Evolutionary conservation across 139 green algal species (phyloP), one percentile per base, ranked within the genome.

Genomic region (Chlamydomonas sphaeroides): DNA sequence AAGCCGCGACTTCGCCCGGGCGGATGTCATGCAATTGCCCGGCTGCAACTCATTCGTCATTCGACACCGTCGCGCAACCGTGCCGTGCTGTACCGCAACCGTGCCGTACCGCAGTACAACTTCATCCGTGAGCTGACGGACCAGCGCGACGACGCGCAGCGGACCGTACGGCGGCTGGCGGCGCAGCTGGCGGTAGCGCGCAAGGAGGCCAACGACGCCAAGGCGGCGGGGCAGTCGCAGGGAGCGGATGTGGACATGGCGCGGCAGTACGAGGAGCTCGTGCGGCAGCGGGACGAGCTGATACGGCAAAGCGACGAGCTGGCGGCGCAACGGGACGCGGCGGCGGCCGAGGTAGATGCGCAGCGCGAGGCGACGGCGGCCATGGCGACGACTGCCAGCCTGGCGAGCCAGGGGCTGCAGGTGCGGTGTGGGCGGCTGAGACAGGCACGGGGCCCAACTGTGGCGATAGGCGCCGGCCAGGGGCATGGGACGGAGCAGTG

Each of bases 61-160:
- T 10, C 11, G 14, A 53, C 45, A 21, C 26, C 17, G 17, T 61
- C 51, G 15, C 20, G 20, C 51, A 25, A 10, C 45, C 17, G 15
- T 28, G 20, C 51, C 51, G 15, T 25, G 4, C 17, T 28, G 15
- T 61, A 25, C 51, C 20, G 20, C 20, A 28, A 6, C 15, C 51
- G 51, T 4, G 15, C 20, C 15, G 14, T 6, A 61, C 18, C 15
- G 56, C 56, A 62, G 56, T 62, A 62, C 56, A 6, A 62, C 2
- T 62, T 32, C 23, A 62, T 62, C 23, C 56, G 35, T 35, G 65
- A 17, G 35, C 42, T 87, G 35, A 15, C 53, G 63, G 23, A 25
- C 0, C 81, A 90, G 39, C 86, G 86, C 33, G 33, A 65, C 20
- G 56, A 76, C 2, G 63, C 86, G 56, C 56, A 14, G 45, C n/a